phyloP scores from a whole-genome alignment of 2,329 filamentous ascomycete genomes.

The Arthrobotrys conoides region DNA sequence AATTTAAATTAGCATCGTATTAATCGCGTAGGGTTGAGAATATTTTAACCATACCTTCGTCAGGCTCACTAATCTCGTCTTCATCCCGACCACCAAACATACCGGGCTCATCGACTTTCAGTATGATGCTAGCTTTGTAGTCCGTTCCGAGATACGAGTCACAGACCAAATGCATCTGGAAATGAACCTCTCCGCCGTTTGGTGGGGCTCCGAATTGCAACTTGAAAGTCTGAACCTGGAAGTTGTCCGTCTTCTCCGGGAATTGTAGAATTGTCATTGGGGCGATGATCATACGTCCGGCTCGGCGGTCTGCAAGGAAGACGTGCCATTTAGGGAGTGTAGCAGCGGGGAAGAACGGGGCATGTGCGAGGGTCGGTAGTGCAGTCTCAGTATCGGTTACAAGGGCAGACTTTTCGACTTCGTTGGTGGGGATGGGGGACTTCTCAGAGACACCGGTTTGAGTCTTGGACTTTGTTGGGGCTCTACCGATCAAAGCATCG shows the following conservation, averaged over 20 bases:
- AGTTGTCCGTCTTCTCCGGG: constrained; percentile 86
- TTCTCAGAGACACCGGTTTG: constrained; percentile 75
- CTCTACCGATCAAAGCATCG: constrained; percentile 84
- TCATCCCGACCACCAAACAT: constrained; percentile 83
- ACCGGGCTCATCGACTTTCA: constrained; percentile 88
- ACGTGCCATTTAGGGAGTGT: constrained; percentile 93
- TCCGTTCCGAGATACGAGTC: constrained; percentile 97
- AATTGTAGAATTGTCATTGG: constrained; percentile 96
- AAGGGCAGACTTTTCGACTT: constrained; percentile 71
- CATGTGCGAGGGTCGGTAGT: constrained; percentile 86
- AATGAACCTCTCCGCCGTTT: constrained; percentile 91
- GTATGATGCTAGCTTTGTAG: constrained; percentile 88
- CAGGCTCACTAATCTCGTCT: constrained; percentile 97
- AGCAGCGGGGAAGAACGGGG: constrained; percentile 90
- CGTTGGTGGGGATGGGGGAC: constrained; percentile 71
- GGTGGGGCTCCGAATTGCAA: constrained; percentile 96
- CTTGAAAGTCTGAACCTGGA: constrained; percentile 94
- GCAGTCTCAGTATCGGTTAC: constrained; percentile 68
- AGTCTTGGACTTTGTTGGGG: constrained; percentile 73
- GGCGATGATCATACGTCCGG: constrained; percentile 95
- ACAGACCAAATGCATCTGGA: constrained; percentile 92
- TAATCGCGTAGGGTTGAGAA: constrained; percentile 38
- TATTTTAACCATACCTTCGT: constrained; percentile 82
- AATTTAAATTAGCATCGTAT: constrained; percentile 64
- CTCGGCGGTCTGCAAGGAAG: constrained; percentile 93